Base-by-base conservation (phyloP, 179 eudicot species). In the Carnegiea gigantea region DNA sequence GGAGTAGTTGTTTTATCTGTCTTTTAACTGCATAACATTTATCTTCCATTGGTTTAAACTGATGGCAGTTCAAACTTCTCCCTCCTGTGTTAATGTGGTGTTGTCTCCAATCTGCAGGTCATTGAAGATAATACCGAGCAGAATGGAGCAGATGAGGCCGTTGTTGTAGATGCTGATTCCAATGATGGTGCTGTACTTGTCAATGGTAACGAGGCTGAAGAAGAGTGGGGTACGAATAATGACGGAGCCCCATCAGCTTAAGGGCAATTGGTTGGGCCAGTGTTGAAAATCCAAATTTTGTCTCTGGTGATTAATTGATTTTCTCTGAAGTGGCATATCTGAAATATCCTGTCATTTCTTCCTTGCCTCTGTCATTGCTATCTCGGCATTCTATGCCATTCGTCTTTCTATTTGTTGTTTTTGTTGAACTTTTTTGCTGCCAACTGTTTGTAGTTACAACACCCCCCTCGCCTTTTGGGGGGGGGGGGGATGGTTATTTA, bases 231-330 rank as follows among this genome's bases (percentile, higher is more conserved):
- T 89, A 89, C 89, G 91, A 92, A 92, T 89, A 89, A 85, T 86
- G 93, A 86, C 86, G 98, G 89, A 88, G 91, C 92, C 81, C 88
- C 95, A 87, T 91, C 98, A 89, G 96, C 95, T 92, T 96, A 94
- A 91, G 88, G 87, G 93, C 91, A 87, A 89, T 91, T 90, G 94
- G 93, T 91, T 94, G 93, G 94, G 87, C 94, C 93, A 86, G 91
- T 92, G 88, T 89, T 82, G 95, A 89, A 89, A 88, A 86, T 92
- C 92, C 92, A 89, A 90, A 89, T 94, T 92, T 96, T 92, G 90
- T 90, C 88, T 88, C 96, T 89, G 99, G 97, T 94, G 97, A 95
- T 90, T 94, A 90, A 86, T 91, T 89, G 90, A 83, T 80, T 87
- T 89, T 89, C 87, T 81, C 83, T 82, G 84, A 79, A 79, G 83